phyloP scores from a whole-genome alignment of 1,284 basidiomycete species.

The Heterobasidion annosum region DNA sequence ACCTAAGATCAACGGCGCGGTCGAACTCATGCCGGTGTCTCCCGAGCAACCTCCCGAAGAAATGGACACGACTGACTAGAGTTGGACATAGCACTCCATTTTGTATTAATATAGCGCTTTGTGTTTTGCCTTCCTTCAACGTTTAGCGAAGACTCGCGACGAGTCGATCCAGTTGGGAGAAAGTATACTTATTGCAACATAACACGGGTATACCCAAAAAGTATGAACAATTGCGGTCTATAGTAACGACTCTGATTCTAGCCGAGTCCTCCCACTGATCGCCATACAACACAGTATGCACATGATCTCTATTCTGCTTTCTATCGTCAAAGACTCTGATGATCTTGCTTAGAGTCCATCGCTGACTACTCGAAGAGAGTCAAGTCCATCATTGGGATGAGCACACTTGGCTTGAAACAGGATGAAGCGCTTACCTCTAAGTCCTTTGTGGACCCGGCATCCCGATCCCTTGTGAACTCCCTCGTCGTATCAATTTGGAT shows the following conservation, averaged over 20 bases:
- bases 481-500: constrained; percentile 48
- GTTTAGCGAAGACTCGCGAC: too few species aligned
- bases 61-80: not conserved
- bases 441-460: not conserved
- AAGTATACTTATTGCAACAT: too few species aligned
- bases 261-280: too few species aligned
- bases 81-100: not conserved
- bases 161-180: too few species aligned
- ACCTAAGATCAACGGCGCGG: not conserved
- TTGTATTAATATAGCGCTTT: not conserved
- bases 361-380: not conserved
- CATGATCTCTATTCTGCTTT: not conserved
- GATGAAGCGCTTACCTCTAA: not conserved
- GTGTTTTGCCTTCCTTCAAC: not conserved
- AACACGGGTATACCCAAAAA: too few species aligned
- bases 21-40: not conserved
- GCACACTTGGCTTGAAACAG: too few species aligned
- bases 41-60: not conserved
- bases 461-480: constrained; percentile 25
- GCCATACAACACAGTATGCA: too few species aligned
- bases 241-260: too few species aligned
- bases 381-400: not conserved
- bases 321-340: not conserved
- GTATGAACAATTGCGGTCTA: too few species aligned
- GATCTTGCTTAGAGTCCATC: not conserved